These are phyloP conservation scores for Meira miltonrushii DNA, from an alignment of 1,284 basidiomycete species.

Conservation along the genomic window DNA sequence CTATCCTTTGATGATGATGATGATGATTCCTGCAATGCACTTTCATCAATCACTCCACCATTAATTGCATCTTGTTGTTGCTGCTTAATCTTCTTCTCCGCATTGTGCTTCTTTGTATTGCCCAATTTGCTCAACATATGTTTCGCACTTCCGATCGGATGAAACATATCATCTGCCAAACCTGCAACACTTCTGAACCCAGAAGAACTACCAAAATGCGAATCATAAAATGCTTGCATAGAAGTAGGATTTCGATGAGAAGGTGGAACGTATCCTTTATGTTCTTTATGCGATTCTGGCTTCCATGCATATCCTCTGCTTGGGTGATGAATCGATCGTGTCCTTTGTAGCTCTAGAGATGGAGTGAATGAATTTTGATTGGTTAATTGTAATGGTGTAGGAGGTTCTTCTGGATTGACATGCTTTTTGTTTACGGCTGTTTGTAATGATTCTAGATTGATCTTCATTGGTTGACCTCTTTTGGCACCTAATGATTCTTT, in stretches of 20 bases:
- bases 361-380: neutral
- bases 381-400: neutral
- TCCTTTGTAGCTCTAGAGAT: too few relatives aligned
- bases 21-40: neutral
- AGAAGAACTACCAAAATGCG: slow-evolving; percentile 27
- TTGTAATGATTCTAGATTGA: slow-evolving; percentile 2
- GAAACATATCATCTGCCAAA: slow-evolving; percentile 11
- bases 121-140: neutral
- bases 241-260: slow-evolving; percentile 35
- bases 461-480: too few relatives aligned
- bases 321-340: neutral
- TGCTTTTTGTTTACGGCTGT: neutral
- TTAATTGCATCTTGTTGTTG: neutral
- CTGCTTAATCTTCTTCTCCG: neutral
- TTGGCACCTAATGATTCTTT: too few relatives aligned
- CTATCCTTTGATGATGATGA: neutral
- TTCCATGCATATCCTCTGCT: slow-evolving; percentile 4
- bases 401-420: neutral
- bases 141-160: slow-evolving; percentile 10
- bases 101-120: neutral
- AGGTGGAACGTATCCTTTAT: neutral
- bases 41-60: neutral
- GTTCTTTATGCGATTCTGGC: neutral
- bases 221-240: slow-evolving; percentile 42
- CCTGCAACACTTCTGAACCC: slow-evolving; percentile 12